Evolutionary conservation across 768 basidiomycete species (phyloP), one percentile per base, ranked within the genome.

Genomic region (Podaxis carcinomalis): DNA sequence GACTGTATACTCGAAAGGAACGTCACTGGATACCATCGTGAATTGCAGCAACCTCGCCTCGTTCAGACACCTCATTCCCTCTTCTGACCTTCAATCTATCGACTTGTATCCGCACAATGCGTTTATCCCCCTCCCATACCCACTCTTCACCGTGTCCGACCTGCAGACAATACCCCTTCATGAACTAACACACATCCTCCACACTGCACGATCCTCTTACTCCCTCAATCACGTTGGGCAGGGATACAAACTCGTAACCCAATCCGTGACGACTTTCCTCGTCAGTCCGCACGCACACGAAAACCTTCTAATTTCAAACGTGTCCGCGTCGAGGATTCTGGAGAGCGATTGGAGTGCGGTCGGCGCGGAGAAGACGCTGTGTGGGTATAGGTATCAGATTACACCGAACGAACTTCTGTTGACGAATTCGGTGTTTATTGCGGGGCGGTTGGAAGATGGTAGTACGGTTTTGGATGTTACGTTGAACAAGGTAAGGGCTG

Each of bases 41-140:
- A 73, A 77, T 57, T 76, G 74, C 63, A 66, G 65, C 23, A 78
- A 78, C 57, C 62, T 78, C 35, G 77, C 73, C 5, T 76, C 74
- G 21, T 75, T 78, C 64, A 74, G 78, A 23, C 37, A 64, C 27
- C 55, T 74, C 14, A 61, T 75, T 19, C 59, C 66, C 40, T 42
- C 55, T 16, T 57, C 67, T 9, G 66, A 66, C 25, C 49, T 21
- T 36, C 63, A 63, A 16, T 63, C 70, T 54, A 61, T 61, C 11
- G 23, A 66, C 4, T 56, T 69, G 13, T 78, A 75, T 63, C 73
- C 73, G 1, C 77, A 78, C 64, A 78, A 78, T 59, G 71, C 74
- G 2, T 78, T 75, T 61, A 55, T 74, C 2, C 75, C 77, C 0
- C 68, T 79, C 13, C 78, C 78, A 2, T 78, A 78, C 51, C 78